These are phyloP conservation scores for Odontarrhena argentea DNA, from an alignment of 345 rosid species.

Conservation along the genomic window DNA sequence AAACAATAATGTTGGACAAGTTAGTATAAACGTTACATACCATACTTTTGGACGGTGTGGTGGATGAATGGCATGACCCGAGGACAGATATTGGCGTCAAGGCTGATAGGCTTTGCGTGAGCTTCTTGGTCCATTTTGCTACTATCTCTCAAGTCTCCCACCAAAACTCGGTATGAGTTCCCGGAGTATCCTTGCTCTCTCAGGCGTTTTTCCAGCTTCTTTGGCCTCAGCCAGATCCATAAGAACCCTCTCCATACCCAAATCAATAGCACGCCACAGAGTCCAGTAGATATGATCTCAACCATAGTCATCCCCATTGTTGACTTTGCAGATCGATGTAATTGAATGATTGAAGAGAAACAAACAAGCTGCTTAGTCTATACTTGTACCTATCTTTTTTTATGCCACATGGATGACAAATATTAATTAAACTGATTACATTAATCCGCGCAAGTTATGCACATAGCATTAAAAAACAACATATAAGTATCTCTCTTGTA, in stretches of 20 bases:
- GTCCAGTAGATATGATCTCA: neutral
- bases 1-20: too few relatives aligned
- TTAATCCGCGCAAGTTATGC: too few relatives aligned
- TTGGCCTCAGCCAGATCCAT: conserved; percentile 42
- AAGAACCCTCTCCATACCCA: conserved; percentile 23
- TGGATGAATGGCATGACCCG: conserved; percentile 30
- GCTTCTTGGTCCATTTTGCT: conserved; percentile 9
- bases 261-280: neutral
- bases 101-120: conserved; percentile 15
- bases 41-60: conserved; percentile 14
- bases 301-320: too few relatives aligned
- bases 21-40: conserved; percentile 3
- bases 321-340: too few relatives aligned
- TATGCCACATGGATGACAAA: too few relatives aligned
- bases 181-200: conserved; percentile 41
- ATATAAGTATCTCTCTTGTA: too few relatives aligned
- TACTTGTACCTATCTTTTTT: too few relatives aligned
- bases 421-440: too few relatives aligned
- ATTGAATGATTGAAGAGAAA: too few relatives aligned
- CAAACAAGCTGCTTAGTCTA: too few relatives aligned
- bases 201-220: conserved; percentile 33
- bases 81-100: conserved; percentile 16
- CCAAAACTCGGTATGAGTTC: conserved; percentile 28
- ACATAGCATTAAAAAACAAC: too few relatives aligned
- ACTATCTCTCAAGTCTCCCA: conserved; percentile 34